Evolutionary conservation across 192 early-diverging fungal genomes (phyloP), one percentile per base, ranked within the genome.

Genomic region (Coemansia sp.): DNA sequence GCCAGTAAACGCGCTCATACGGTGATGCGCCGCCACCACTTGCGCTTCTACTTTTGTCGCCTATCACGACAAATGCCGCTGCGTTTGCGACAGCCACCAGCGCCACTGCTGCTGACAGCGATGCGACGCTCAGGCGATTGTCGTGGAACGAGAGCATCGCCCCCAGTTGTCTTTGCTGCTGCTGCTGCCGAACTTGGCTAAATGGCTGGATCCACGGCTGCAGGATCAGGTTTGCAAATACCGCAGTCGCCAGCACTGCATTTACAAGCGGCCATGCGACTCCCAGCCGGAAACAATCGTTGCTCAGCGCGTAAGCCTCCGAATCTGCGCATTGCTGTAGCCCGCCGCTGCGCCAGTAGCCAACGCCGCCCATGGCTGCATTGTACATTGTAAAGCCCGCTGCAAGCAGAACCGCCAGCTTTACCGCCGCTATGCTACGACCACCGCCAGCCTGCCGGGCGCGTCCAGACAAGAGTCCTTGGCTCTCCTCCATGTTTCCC

Each of bases 231-330:
- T 52, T 31, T 33, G 35, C 24, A 16, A 54, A 38, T 14, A 62
- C 9, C 6, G 24, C 32, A 1, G 51, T 10, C 1, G 59, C 30
- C 25, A 73, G 70, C n/a, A 33, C 30, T 48, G 65, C 31, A 19
- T 76, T 66, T 8, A 29, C 45, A 1, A 32, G n/a, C 5, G 73
- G 67, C 73, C 73, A 76, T 6, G 30, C 44, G 21, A 69, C 44
- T 18, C 73, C 73, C 16, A 76, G 60, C 10, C 73, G 73, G 38
- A 60, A 51, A 24, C 73, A 76, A 47, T 76, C 73, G 59, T 48
- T 65, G 24, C 19, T 22, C 16, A 74, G 57, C 40, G 38, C 1
- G 35, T 21, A 49, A 21, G 51, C 58, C 53, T 21, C 31, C 5
- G 24, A 11, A 14, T 16, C n/a, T 32, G 43, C 27, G 56, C 56